These are phyloP conservation scores for Dittrichia graveolens DNA, from an alignment of 129 eudicot genomes.

Conservation along the genomic window DNA sequence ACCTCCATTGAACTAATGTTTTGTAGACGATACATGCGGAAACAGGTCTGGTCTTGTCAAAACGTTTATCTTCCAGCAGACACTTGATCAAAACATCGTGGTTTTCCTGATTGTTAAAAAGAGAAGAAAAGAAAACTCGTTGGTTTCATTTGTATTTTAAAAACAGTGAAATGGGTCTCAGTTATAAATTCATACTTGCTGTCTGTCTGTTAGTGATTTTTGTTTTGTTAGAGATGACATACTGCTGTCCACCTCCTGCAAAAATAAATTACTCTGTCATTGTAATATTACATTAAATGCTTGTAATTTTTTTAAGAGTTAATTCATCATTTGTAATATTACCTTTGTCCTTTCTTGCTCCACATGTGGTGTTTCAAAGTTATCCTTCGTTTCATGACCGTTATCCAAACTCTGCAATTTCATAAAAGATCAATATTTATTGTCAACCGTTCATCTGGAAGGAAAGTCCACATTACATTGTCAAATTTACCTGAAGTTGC, in stretches of 20 bases:
- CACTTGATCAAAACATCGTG: conserved; percentile 90
- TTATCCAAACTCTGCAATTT: conserved; percentile 51
- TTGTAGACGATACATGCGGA: conserved; percentile 88
- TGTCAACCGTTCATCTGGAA: neutral
- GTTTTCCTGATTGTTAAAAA: conserved; percentile 56
- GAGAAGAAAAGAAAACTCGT: neutral
- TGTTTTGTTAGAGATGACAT: conserved; percentile 64
- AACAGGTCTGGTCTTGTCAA: conserved; percentile 86
- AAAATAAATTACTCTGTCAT: conserved; percentile 20
- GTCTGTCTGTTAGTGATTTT: conserved; percentile 92
- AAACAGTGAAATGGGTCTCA: neutral
- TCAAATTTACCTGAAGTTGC: conserved; percentile 49
- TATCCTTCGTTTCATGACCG: conserved; percentile 44
- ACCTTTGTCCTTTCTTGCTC: conserved; percentile 29
- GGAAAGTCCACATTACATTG: conserved; percentile 18
- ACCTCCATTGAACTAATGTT: conserved; percentile 96
- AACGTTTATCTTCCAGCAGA: conserved; percentile 78
- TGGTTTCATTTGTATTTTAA: conserved; percentile 5
- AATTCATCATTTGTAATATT: conserved; percentile 5
- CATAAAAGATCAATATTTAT: conserved; percentile 16
- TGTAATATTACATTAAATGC: conserved; percentile 11
- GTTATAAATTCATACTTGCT: conserved; percentile 63
- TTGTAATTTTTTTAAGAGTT: conserved; percentile 4
- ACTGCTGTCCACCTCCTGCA: conserved; percentile 51
- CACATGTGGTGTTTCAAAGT: conserved; percentile 38